Percentiles rank a stretch among this genome's conserved stretches.
Evolutionary conservation across 106 monocot species (phyloP).

Genomic region (Acorus calamus): DNA sequence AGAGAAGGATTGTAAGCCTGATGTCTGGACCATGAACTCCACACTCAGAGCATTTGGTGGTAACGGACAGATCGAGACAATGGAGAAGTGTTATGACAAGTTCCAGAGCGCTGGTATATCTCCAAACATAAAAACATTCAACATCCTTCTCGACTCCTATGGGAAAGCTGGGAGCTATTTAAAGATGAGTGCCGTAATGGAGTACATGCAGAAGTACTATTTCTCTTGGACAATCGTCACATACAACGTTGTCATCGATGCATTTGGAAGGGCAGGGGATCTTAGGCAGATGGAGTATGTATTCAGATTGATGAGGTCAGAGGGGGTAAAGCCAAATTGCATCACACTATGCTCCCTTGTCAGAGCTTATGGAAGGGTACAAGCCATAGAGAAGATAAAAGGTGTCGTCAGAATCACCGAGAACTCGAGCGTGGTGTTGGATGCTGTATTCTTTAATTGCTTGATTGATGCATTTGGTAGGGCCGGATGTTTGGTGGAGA

Average conservation of each 20-base stretch:
- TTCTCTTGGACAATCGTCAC: conserved; percentile 92
- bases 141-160: conserved; percentile 90
- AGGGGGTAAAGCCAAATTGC: conserved; percentile 80
- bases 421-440: conserved; percentile 76
- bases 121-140: conserved; percentile 86
- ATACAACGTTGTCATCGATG: conserved; percentile 96
- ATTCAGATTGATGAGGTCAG: conserved; percentile 90
- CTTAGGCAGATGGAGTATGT: conserved; percentile 84
- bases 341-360: conserved; percentile 82
- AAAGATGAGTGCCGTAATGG: conserved; percentile 98
- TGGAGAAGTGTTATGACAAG: conserved; percentile 96
- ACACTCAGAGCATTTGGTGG: conserved; percentile 88
- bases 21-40: conserved; percentile 97
- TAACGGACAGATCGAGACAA: conserved; percentile 85
- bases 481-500: conserved; percentile 71
- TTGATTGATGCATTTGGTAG: conserved; percentile 91
- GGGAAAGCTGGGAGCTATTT: conserved; percentile 74
- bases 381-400: conserved; percentile 55
- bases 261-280: conserved; percentile 83
- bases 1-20: conserved; percentile 60
- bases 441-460: conserved; percentile 81
- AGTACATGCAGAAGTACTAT: conserved; percentile 96
- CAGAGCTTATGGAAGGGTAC: conserved; percentile 73
- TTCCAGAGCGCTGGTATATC: conserved; percentile 76
- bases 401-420: conserved; percentile 60